A percentile compares a stretch with the other conserved stretches of the same genome.
Conservation (phyloP, 805 yeast genomes). For the Soucietia sequanensis region DNA sequence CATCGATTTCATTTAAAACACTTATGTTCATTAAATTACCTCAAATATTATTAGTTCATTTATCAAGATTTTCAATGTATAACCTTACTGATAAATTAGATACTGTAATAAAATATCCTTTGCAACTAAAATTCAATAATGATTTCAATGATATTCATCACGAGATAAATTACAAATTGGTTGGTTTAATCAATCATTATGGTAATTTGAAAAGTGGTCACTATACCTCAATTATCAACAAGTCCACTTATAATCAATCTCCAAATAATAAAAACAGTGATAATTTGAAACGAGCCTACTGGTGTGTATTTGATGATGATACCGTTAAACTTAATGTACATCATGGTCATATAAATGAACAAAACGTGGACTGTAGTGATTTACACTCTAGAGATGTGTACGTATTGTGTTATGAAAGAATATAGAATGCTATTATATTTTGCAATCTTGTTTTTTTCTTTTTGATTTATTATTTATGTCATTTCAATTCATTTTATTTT, state of each 20-base stretch:
- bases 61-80: conserved; percentile 44
- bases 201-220: conserved; percentile 76
- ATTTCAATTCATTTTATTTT: not conserved
- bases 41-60: conserved; percentile 37
- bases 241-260: conserved; percentile 18
- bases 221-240: conserved; percentile 67
- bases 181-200: conserved; percentile 67
- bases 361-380: conserved; percentile 23
- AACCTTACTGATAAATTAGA: conserved; percentile 53
- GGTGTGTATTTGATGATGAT: conserved; percentile 81
- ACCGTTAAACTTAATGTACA: conserved; percentile 41
- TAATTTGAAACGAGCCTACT: conserved; percentile 43
- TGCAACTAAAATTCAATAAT: conserved; percentile 47
- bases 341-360: conserved; percentile 46
- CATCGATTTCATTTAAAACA: conserved; percentile 22
- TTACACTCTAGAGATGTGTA: conserved; percentile 60
- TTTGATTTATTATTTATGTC: not conserved
- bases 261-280: conserved; percentile 13
- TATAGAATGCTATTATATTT: conserved; percentile 8
- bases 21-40: conserved; percentile 35
- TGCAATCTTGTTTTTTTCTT: not conserved
- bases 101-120: conserved; percentile 54
- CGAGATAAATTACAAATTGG: conserved; percentile 48
- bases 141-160: conserved; percentile 23
- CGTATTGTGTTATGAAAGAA: conserved; percentile 62